Evolutionary conservation across 441 rosid genomes (phyloP).

Genomic region (Gossypium schwendimanii): DNA sequence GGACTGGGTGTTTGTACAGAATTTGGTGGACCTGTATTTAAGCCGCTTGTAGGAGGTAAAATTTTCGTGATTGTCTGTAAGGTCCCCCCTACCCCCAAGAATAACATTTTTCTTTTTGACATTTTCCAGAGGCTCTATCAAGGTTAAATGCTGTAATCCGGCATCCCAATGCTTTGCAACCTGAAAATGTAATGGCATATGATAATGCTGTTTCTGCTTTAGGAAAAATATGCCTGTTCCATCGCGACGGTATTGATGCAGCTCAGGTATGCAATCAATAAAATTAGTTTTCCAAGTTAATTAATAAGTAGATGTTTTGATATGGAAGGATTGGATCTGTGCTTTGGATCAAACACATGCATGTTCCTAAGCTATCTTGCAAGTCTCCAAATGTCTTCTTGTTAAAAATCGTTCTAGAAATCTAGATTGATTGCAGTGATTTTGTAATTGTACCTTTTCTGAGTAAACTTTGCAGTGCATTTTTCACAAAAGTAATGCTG

Average conservation of each 20-base stretch:
- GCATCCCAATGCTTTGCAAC: slow-evolving; percentile 71
- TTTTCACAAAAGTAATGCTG: background rate
- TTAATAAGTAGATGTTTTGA: background rate
- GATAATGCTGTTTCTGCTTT: slow-evolving; percentile 99
- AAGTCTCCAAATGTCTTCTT: background rate
- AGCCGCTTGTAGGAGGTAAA: slow-evolving; percentile 92
- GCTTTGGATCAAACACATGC: background rate
- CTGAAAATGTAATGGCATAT: slow-evolving; percentile 94
- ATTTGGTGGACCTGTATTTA: slow-evolving; percentile 84
- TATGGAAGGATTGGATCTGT: background rate
- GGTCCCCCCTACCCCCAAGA: background rate
- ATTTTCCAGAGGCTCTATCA: slow-evolving; percentile 85
- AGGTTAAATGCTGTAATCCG: slow-evolving; percentile 82
- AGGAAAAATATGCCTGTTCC: slow-evolving; percentile 91
- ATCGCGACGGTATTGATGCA: slow-evolving; percentile 81
- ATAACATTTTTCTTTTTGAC: slow-evolving; percentile 20
- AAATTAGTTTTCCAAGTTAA: slow-evolving; percentile 2
- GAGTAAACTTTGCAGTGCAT: background rate
- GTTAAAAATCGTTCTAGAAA: background rate
- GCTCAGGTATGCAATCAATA: slow-evolving; percentile 56
- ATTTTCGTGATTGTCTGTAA: slow-evolving; percentile 1
- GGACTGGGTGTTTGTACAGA: slow-evolving; percentile 99
- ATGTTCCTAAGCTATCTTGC: background rate
- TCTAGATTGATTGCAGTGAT: background rate
- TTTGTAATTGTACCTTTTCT: background rate